A percentile compares a stretch with the other conserved stretches of the same genome.
Evolutionary conservation across 2,329 filamentous ascomycete species (phyloP).

Genomic region (Cadophora gregata): DNA sequence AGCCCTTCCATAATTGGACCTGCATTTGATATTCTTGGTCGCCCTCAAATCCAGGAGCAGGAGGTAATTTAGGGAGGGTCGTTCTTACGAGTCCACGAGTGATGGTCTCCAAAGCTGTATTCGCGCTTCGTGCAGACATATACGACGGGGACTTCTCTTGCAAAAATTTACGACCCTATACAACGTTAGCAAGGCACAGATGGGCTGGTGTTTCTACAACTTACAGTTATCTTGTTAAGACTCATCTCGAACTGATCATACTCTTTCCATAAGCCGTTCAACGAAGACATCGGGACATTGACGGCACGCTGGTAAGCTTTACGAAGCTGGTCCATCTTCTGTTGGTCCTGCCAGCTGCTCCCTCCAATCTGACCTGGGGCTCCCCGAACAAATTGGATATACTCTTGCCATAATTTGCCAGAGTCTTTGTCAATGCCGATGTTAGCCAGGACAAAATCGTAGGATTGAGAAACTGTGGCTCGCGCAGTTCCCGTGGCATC

Average conservation of each 20-base stretch:
- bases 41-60: conserved; percentile 84
- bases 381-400: conserved; percentile 89
- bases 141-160: conserved; percentile 92
- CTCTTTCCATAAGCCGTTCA: conserved; percentile 92
- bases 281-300: conserved; percentile 80
- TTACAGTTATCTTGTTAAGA: conserved; percentile 87
- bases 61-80: conserved; percentile 81
- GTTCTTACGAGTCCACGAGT: conserved; percentile 77
- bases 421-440: conserved; percentile 92
- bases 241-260: conserved; percentile 97
- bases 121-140: conserved; percentile 93
- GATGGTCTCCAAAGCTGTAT: conserved; percentile 89
- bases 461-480: conserved; percentile 80
- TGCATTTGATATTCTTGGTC: conserved; percentile 84
- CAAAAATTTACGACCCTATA: conserved; percentile 89
- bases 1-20: conserved; percentile 87
- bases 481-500: conserved; percentile 80
- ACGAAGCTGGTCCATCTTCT: conserved; percentile 94
- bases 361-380: conserved; percentile 87
- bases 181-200: conserved; percentile 32
- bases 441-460: conserved; percentile 89
- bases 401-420: conserved; percentile 90
- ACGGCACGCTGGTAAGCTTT: conserved; percentile 94
- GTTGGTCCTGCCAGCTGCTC: conserved; percentile 91
- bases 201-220: conserved; percentile 39